phyloP scores from a whole-genome alignment of 495 filamentous ascomycete species.

The Hamigera avellanea region DNA sequence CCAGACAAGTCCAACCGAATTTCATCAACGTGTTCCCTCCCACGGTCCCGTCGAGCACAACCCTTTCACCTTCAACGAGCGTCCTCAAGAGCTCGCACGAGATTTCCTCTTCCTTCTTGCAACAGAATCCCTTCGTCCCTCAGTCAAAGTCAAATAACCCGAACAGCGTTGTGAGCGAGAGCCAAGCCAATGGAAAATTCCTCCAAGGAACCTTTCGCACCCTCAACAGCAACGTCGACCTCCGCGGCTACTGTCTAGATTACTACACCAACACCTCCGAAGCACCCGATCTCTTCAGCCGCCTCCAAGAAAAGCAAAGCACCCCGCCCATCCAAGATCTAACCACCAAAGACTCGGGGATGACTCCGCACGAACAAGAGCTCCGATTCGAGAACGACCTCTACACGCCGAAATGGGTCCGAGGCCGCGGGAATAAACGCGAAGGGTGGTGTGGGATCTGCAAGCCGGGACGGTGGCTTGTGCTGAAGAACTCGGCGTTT shows the following conservation, averaged over 20 bases:
- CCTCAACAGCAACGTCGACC: conserved; percentile 56
- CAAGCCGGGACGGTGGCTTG: conserved; percentile 70
- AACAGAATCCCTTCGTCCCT: too few relatives aligned
- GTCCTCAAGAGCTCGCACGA: conserved; percentile 36
- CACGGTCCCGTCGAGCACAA: too few relatives aligned
- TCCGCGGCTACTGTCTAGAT: conserved; percentile 26
- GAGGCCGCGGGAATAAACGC: conserved; percentile 68
- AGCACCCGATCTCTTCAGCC: conserved; percentile 62
- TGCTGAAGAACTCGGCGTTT: conserved; percentile 73
- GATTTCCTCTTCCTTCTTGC: conserved; percentile 28
- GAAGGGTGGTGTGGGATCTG: conserved; percentile 82
- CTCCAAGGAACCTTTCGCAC: conserved; percentile 59
- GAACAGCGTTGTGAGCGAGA: too few relatives aligned
- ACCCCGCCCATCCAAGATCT: conserved; percentile 64
- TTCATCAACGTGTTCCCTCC: conserved; percentile 16
- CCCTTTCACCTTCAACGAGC: conserved; percentile 30
- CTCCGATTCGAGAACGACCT: conserved; percentile 66
- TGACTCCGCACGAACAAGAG: conserved; percentile 62
- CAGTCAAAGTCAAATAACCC: too few relatives aligned
- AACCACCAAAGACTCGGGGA: conserved; percentile 58
- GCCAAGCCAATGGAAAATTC: conserved; percentile 11
- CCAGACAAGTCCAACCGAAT: conserved; percentile 18
- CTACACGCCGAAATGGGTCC: conserved; percentile 69
- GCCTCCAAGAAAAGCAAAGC: conserved; percentile 53
- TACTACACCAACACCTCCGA: conserved; percentile 56